Evolutionary conservation across 768 basidiomycete species (phyloP).

Genomic region (Cystofilobasidium bisporidii): DNA sequence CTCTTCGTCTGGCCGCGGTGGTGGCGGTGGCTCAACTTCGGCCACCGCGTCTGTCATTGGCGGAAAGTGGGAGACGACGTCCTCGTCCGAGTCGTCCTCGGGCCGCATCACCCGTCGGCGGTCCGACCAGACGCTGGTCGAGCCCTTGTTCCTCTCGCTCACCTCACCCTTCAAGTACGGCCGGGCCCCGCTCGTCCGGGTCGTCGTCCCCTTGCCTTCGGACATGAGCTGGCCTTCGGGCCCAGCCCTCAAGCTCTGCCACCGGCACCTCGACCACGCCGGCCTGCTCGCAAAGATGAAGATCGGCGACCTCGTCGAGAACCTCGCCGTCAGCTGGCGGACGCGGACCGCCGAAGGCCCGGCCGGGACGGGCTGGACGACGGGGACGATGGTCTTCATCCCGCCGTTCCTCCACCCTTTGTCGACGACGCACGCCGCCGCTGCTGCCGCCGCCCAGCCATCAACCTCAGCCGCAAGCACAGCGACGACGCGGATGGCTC

Average conservation of each 20-base stretch:
- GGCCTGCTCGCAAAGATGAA: conserved; percentile 22
- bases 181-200: conserved; percentile 19
- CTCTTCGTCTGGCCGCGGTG: background rate
- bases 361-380: conserved; percentile 10
- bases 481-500: conserved; percentile 24
- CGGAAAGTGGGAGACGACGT: conserved; percentile 2
- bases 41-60: background rate
- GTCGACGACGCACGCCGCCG: conserved; percentile 2
- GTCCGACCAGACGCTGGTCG: background rate
- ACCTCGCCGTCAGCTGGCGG: conserved; percentile 8
- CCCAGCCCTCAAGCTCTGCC: conserved; percentile 25
- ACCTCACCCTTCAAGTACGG: conserved; percentile 10
- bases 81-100: conserved; percentile 7
- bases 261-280: conserved; percentile 7
- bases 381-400: conserved; percentile 23
- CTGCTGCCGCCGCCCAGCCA: background rate
- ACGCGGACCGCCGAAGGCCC: background rate
- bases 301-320: conserved; percentile 24
- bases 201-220: conserved; percentile 20
- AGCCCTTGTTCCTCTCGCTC: conserved; percentile 17
- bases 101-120: background rate
- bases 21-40: background rate
- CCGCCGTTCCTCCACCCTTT: conserved; percentile 26
- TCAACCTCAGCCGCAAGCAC: background rate
- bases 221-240: conserved; percentile 18